Percentiles rank a stretch among this genome's conserved stretches.
Conservation (phyloP, 1,284 basidiomycete genomes). For the Schizopora paradoxa region DNA sequence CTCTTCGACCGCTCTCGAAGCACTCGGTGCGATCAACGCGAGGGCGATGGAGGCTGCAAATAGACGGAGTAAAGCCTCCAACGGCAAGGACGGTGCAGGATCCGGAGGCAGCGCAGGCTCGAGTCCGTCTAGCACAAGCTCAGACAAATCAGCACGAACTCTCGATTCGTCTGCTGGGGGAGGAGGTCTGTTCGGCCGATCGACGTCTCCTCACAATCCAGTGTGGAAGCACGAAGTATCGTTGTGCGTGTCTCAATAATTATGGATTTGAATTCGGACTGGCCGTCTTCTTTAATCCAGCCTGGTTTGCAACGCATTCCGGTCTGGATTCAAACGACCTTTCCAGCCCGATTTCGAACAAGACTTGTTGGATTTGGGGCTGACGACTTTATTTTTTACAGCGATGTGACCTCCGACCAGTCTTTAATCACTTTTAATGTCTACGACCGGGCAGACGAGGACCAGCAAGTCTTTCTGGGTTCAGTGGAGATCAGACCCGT, state of each 20-base stretch:
- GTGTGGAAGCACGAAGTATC: constrained; percentile 99
- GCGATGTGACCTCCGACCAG: constrained; percentile 91
- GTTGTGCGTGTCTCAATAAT: constrained; percentile 60
- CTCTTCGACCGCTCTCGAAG: constrained; percentile 58
- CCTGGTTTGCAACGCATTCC: not conserved
- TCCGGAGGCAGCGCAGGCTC: constrained; percentile 30
- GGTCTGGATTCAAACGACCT: not conserved
- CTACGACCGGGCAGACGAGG: constrained; percentile 82
- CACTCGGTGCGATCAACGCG: constrained; percentile 64
- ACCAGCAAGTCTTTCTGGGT: constrained; percentile 86
- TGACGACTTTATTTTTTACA: constrained; percentile 31
- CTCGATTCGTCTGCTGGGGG: constrained; percentile 31
- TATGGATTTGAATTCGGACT: not conserved
- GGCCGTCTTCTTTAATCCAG: too few species aligned
- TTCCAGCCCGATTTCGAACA: too few species aligned
- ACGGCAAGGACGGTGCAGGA: constrained; percentile 26
- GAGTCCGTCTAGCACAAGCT: constrained; percentile 36
- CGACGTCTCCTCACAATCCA: constrained; percentile 79
- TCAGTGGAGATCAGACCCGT: constrained; percentile 88
- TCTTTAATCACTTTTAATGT: constrained; percentile 88
- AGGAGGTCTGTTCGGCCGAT: constrained; percentile 56
- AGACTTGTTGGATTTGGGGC: not conserved
- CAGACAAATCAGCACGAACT: constrained; percentile 31
- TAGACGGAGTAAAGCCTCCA: constrained; percentile 30
- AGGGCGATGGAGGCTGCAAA: constrained; percentile 47